A percentile compares a stretch with the other conserved stretches of the same genome.
phyloP scores from a whole-genome alignment of 345 rosid species.

The Arabidopsis arenosa region DNA sequence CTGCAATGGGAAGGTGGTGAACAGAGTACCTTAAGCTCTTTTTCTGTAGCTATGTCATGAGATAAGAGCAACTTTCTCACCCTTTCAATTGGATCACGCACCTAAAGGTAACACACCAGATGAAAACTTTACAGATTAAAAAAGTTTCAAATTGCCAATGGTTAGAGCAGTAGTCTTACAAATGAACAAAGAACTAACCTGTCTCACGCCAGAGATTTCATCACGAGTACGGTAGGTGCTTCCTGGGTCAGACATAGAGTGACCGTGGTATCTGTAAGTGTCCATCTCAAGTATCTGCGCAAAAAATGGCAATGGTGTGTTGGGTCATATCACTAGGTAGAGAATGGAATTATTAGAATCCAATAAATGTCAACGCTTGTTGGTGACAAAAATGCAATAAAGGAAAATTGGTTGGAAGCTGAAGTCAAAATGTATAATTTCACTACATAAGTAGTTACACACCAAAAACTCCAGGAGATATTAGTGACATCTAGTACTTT shows the following conservation, averaged over 20 bases:
- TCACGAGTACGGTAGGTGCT: constrained; percentile 99
- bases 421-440: constrained; percentile 7
- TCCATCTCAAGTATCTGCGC: constrained; percentile 96
- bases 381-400: constrained; percentile 19
- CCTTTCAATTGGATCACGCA: constrained; percentile 95
- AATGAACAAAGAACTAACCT: constrained; percentile 56
- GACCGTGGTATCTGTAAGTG: constrained; percentile 98
- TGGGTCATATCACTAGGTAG: constrained; percentile 5
- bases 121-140: background rate
- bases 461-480: background rate
- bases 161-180: background rate
- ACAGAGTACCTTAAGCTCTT: constrained; percentile 83
- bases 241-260: constrained; percentile 99
- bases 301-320: background rate
- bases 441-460: constrained; percentile 5
- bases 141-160: background rate
- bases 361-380: background rate
- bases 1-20: background rate
- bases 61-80: constrained; percentile 70
- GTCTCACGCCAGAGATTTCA: constrained; percentile 87
- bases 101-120: constrained; percentile 51
- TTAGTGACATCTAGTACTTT: constrained; percentile 2
- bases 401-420: constrained; percentile 8
- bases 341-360: constrained; percentile 2
- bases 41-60: constrained; percentile 91